phyloP scores from a whole-genome alignment of 208 protist genomes.

The Leptomonas seymouri region DNA sequence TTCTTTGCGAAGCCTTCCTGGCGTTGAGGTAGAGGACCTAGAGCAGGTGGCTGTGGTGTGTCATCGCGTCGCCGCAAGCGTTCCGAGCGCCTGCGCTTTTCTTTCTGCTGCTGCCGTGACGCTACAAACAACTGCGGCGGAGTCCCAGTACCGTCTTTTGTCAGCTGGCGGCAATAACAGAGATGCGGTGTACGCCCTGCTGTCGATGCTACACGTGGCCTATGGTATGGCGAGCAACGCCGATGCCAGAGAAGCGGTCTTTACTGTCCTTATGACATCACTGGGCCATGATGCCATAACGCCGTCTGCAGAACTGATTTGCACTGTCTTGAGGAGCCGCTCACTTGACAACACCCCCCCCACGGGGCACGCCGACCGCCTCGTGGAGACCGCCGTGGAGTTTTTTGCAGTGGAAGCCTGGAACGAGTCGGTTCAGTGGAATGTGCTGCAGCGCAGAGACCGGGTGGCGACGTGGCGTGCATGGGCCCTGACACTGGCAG shows the following conservation, averaged over 20 bases:
- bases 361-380: neutral
- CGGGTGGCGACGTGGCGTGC: conserved; percentile 30
- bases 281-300: neutral
- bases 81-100: neutral
- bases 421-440: conserved; percentile 61
- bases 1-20: neutral
- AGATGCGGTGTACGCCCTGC: neutral
- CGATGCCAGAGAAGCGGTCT: neutral
- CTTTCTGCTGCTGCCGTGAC: conserved; percentile 8
- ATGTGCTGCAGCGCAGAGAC: conserved; percentile 26
- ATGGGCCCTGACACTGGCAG: conserved; percentile 20
- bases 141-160: neutral
- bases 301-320: neutral
- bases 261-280: neutral
- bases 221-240: conserved; percentile 6
- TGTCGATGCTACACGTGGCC: conserved; percentile 6
- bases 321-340: neutral
- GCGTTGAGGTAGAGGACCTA: conserved; percentile 12
- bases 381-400: conserved; percentile 45
- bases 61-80: neutral
- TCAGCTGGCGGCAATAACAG: neutral
- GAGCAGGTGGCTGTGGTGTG: conserved; percentile 23
- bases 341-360: neutral
- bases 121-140: conserved; percentile 7
- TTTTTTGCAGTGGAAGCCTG: conserved; percentile 82